phyloP scores from a whole-genome alignment of 2,329 filamentous ascomycete species.

The Massarina eburnea region DNA sequence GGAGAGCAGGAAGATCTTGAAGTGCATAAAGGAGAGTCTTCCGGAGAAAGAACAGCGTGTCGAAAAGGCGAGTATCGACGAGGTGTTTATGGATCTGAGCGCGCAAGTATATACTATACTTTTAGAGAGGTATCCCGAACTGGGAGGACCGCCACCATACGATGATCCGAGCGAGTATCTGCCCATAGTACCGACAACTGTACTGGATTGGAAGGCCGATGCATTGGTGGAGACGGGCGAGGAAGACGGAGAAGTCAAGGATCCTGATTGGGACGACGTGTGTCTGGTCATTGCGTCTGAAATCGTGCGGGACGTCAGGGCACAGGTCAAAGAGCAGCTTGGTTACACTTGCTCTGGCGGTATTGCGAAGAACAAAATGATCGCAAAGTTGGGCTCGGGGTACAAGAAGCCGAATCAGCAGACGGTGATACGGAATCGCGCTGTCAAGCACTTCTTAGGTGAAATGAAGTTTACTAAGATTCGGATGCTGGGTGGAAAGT shows the following conservation, averaged over 20 bases:
- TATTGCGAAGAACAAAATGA: slow-evolving; percentile 87
- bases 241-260: slow-evolving; percentile 70
- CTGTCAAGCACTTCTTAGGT: slow-evolving; percentile 74
- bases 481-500: slow-evolving; percentile 89
- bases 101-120: slow-evolving; percentile 77
- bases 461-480: slow-evolving; percentile 95
- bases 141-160: slow-evolving; percentile 68
- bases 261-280: slow-evolving; percentile 96
- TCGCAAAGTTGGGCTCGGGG: slow-evolving; percentile 89
- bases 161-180: slow-evolving; percentile 71
- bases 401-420: slow-evolving; percentile 94
- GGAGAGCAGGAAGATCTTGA: slow-evolving; percentile 80
- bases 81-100: slow-evolving; percentile 91
- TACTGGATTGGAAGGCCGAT: slow-evolving; percentile 81
- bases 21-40: slow-evolving; percentile 72
- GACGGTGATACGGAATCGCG: slow-evolving; percentile 87
- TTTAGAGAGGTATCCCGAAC: slow-evolving; percentile 73
- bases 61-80: slow-evolving; percentile 94
- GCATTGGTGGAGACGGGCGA: slow-evolving; percentile 77
- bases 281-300: slow-evolving; percentile 84
- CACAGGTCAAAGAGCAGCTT: slow-evolving; percentile 67
- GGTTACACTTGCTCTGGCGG: slow-evolving; percentile 92
- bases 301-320: slow-evolving; percentile 76
- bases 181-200: slow-evolving; percentile 71
- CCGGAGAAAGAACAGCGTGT: slow-evolving; percentile 68